Evolutionary conservation across 2,329 filamentous ascomycete species (phyloP), one percentile per base, ranked within the genome.

Genomic region (Thyridium curvatum): DNA sequence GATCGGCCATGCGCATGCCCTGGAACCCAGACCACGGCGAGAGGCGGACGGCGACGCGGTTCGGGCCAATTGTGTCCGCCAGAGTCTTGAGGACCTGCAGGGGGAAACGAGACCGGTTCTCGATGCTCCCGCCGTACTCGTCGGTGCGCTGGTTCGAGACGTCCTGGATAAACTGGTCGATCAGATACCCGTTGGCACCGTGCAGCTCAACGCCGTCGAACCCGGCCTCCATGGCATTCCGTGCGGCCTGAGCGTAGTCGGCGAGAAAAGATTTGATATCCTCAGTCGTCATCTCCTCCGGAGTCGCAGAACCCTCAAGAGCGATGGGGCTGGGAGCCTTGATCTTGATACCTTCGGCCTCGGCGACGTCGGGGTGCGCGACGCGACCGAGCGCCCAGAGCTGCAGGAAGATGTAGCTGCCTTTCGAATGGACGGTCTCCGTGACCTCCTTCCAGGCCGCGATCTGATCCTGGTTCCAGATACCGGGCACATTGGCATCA

Each of bases 381-480:
- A 53, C 53, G 0, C 65, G 62, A 0, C 65, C 65, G 0, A 64
- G 57, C 12, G 58, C 55, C 62, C 63, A 84, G 1, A 85, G 63
- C 55, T 85, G 82, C n/a, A 69, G 54, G 55, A 71, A 83, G 43
- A 82, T 77, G 50, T 66, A 73, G 30, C 66, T 69, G 32, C 76
- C 76, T 46, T 77, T 74, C 18, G 65, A 65, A 57, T 85, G 82
- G 2, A 85, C 78, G 2, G 71, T 74, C 35, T 76, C 69, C 2
- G 74, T 77, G 18, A 84, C 61, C 40, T 66, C 61, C 12, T 68
- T 72, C 81, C 80, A 85, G 0, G 65, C 72, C 1, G 65, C 64
- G 34, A 75, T 64, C 46, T 82, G 78, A 16, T 61, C 66, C 1
- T 66, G 54, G 32, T 56, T 70, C 48, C 66, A 81, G 48, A 84